These are phyloP conservation scores for Pichia sp. DNA, from an alignment of 1,139 yeast species.

Conservation along the genomic window DNA sequence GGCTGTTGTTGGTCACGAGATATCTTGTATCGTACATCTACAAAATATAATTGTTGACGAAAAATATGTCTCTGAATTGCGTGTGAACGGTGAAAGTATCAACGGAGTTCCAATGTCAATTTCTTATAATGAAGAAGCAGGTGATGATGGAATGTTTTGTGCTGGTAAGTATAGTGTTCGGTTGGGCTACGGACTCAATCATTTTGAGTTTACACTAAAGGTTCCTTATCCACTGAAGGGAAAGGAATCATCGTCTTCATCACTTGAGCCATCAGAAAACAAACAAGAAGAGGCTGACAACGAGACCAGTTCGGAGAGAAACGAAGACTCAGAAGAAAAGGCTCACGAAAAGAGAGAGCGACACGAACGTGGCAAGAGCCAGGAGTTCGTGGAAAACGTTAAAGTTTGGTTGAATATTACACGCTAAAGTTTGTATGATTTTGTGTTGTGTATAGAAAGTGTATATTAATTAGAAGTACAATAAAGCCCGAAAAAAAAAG, in stretches of 20 bases:
- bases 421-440: slow-evolving; percentile 11
- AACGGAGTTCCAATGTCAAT: slow-evolving; percentile 27
- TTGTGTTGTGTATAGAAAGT: slow-evolving; percentile 1
- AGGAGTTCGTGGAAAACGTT: slow-evolving; percentile 21
- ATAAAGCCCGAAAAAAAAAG: background rate
- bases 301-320: background rate
- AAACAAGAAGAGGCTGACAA: background rate
- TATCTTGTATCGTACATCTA: slow-evolving; percentile 24
- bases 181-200: slow-evolving; percentile 31
- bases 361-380: slow-evolving; percentile 11
- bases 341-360: slow-evolving; percentile 8
- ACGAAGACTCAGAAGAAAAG: background rate
- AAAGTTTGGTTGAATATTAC: slow-evolving; percentile 24
- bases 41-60: slow-evolving; percentile 24
- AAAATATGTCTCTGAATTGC: slow-evolving; percentile 26
- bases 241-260: background rate
- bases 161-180: slow-evolving; percentile 31
- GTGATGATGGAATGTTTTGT: slow-evolving; percentile 23
- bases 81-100: slow-evolving; percentile 26
- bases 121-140: slow-evolving; percentile 20
- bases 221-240: slow-evolving; percentile 26
- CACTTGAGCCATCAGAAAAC: background rate
- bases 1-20: slow-evolving; percentile 27
- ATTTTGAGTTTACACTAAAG: slow-evolving; percentile 28
- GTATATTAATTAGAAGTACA: slow-evolving; percentile 1